Evolutionary conservation across 345 rosid species (phyloP).

Genomic region (Bruguiera parviflora): DNA sequence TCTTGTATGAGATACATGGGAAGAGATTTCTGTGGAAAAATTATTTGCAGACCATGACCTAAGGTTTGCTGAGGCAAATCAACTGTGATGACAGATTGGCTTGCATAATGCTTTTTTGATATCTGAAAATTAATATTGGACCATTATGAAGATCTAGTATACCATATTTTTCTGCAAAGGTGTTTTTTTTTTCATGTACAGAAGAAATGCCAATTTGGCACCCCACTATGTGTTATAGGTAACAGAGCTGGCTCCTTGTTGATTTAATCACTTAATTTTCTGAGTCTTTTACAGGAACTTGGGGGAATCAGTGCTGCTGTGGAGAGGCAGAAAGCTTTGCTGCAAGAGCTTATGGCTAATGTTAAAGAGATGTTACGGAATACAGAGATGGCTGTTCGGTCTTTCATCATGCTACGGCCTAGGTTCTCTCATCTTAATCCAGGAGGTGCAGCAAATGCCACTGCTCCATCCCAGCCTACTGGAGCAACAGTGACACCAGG

Average conservation of each 20-base stretch:
- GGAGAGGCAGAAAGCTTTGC: conserved; percentile 79
- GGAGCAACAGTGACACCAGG: conserved; percentile 48
- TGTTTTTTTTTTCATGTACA: not conserved
- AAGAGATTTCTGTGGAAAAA: not conserved
- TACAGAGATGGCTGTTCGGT: conserved; percentile 82
- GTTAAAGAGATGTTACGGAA: conserved; percentile 80
- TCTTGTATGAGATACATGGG: not conserved
- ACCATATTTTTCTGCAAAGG: not conserved
- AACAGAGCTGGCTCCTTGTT: not conserved
- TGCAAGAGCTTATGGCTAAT: conserved; percentile 71
- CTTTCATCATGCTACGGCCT: conserved; percentile 78
- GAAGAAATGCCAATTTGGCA: not conserved
- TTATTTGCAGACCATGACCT: not conserved
- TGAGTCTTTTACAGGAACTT: conserved; percentile 57
- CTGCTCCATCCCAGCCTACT: conserved; percentile 59
- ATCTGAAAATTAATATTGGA: not conserved
- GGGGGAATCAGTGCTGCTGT: conserved; percentile 77
- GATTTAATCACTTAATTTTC: not conserved
- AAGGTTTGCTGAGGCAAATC: not conserved
- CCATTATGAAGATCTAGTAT: not conserved
- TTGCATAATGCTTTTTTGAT: not conserved
- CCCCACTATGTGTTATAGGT: not conserved
- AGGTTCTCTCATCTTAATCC: conserved; percentile 59
- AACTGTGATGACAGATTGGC: not conserved
- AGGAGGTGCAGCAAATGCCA: conserved; percentile 45